Evolutionary conservation across 2,329 filamentous ascomycete genomes (phyloP).

Genomic region (Tolypocladium paradoxum): DNA sequence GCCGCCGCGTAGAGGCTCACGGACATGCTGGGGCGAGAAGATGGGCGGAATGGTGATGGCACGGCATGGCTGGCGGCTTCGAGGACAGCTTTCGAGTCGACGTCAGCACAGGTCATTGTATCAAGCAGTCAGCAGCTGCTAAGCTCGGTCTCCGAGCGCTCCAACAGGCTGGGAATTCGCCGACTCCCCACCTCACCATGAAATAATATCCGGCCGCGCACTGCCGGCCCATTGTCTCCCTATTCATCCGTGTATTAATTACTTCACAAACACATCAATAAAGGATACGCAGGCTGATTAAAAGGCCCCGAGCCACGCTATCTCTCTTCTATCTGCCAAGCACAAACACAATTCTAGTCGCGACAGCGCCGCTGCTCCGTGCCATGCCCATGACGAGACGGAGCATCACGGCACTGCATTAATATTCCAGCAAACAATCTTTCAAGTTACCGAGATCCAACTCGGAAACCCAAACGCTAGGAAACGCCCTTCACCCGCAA

Average conservation of each 20-base stretch:
- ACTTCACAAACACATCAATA: not conserved
- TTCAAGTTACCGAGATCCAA: not conserved
- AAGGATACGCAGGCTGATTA: not conserved
- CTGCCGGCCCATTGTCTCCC: not conserved
- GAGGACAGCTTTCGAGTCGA: not conserved
- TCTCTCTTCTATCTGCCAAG: not conserved
- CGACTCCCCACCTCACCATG: not conserved
- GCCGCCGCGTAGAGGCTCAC: not conserved
- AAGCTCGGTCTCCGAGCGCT: conserved; percentile 12
- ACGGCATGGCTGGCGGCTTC: not conserved
- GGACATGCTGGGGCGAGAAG: not conserved
- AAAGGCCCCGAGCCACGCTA: not conserved
- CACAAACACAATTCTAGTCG: not conserved
- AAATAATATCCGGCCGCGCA: not conserved
- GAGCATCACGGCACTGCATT: not conserved
- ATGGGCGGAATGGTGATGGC: not conserved
- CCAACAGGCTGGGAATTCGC: not conserved
- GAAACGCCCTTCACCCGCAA: not conserved
- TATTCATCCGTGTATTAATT: not conserved
- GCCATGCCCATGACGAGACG: not conserved
- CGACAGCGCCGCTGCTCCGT: not conserved
- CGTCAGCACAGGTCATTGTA: not conserved
- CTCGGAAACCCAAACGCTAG: not conserved
- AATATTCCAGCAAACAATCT: not conserved
- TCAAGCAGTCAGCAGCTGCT: not conserved